These are phyloP conservation scores for Colletotrichum sp. DNA, from an alignment of 2,329 filamentous ascomycete species.

Conservation along the genomic window DNA sequence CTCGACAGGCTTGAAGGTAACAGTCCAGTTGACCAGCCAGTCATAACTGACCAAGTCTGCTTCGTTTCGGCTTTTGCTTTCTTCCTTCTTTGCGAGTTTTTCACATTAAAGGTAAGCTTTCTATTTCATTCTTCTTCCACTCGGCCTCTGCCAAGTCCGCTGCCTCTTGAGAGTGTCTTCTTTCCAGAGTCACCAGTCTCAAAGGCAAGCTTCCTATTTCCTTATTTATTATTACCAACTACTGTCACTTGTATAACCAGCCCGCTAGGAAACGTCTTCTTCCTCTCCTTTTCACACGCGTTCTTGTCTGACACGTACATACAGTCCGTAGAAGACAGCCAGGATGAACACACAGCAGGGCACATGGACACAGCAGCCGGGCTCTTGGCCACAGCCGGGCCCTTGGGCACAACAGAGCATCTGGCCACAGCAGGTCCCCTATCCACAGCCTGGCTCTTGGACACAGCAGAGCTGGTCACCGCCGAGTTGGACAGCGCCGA, in stretches of 20 bases:
- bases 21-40: neutral
- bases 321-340: neutral
- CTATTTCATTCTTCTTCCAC: neutral
- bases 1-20: neutral
- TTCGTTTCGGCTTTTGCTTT: neutral
- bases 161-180: neutral
- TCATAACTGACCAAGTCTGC: neutral
- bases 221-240: neutral
- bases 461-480: too few relatives aligned
- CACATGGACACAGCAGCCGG: neutral
- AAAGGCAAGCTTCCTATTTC: neutral
- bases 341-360: neutral
- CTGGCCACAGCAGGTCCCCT: too few relatives aligned
- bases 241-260: neutral
- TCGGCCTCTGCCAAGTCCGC: neutral
- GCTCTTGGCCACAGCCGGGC: neutral
- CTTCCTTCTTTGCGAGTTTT: neutral
- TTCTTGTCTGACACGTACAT: neutral
- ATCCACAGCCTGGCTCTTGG: too few relatives aligned
- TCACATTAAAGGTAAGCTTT: neutral
- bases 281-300: neutral
- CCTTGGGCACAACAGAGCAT: too few relatives aligned
- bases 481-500: too few relatives aligned
- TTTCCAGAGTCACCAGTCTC: neutral
- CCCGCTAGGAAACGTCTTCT: neutral